phyloP scores from a whole-genome alignment of 1,139 yeast species.

The Candida buenavistaensis region DNA sequence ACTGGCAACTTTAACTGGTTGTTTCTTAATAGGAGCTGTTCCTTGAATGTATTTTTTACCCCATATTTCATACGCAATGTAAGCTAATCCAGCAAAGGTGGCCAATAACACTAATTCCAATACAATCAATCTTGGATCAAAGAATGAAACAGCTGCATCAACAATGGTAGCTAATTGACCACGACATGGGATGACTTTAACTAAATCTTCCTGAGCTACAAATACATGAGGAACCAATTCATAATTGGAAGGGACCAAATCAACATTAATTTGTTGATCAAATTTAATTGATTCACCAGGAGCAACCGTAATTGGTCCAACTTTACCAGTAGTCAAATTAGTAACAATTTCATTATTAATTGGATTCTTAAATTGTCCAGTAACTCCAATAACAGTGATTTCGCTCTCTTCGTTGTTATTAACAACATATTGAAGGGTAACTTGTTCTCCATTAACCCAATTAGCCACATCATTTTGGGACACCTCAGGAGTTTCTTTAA shows the following conservation, averaged over 20 bases:
- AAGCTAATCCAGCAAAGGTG: constrained; percentile 52
- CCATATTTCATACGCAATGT: constrained; percentile 45
- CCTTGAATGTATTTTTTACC: constrained; percentile 43
- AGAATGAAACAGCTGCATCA: constrained; percentile 69
- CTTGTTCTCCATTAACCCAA: constrained; percentile 52
- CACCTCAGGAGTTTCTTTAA: constrained; percentile 42
- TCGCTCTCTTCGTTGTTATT: constrained; percentile 57
- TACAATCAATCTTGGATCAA: constrained; percentile 71
- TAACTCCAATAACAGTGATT: constrained; percentile 64
- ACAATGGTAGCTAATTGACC: constrained; percentile 57
- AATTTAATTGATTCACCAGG: constrained; percentile 51
- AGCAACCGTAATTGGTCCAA: constrained; percentile 60
- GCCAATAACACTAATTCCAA: constrained; percentile 56
- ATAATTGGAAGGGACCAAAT: constrained; percentile 59
- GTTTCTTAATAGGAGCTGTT: constrained; percentile 36
- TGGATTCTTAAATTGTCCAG: constrained; percentile 67
- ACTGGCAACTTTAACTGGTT: constrained; percentile 22
- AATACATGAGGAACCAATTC: constrained; percentile 61
- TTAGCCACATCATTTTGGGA: constrained; percentile 39
- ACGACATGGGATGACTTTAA: constrained; percentile 59
- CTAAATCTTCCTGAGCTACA: constrained; percentile 50
- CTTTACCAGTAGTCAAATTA: constrained; percentile 63
- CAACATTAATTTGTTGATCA: constrained; percentile 55
- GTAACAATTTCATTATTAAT: constrained; percentile 50
- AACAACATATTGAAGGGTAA: constrained; percentile 55